These are phyloP conservation scores for Tetrapisispora pingtungensis DNA, from an alignment of 805 yeast species.

Conservation along the genomic window DNA sequence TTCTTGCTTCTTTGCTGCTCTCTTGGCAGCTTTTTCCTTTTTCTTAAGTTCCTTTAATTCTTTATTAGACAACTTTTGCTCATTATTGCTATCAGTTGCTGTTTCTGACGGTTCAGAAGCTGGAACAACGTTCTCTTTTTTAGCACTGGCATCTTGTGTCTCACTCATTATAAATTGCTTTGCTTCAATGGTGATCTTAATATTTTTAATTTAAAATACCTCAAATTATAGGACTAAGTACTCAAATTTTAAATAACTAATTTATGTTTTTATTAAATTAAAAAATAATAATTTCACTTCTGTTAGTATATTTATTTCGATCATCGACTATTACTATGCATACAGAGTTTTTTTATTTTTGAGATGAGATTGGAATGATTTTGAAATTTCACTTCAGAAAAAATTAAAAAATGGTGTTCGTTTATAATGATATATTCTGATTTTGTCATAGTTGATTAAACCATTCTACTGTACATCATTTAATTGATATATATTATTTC, in stretches of 20 bases:
- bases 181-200: no score
- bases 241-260: no score
- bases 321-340: neutral
- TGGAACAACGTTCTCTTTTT: neutral
- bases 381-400: neutral
- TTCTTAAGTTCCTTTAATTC: constrained; percentile 84
- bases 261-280: no score
- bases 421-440: neutral
- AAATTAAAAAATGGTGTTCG: neutral
- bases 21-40: constrained; percentile 81
- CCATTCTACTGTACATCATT: no score
- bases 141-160: neutral
- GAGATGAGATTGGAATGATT: neutral
- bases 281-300: no score
- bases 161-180: neutral
- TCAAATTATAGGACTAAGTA: no score
- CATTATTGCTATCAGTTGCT: constrained; percentile 7
- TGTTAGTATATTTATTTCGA: neutral
- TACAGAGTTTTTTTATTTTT: neutral
- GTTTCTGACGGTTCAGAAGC: neutral
- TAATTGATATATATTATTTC: no score
- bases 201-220: no score
- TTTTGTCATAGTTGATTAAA: neutral
- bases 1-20: constrained; percentile 78
- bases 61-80: constrained; percentile 48